These are phyloP conservation scores for Ploettnerulaceae sp. DNA, from an alignment of 2,329 filamentous ascomycete species.

Conservation along the genomic window DNA sequence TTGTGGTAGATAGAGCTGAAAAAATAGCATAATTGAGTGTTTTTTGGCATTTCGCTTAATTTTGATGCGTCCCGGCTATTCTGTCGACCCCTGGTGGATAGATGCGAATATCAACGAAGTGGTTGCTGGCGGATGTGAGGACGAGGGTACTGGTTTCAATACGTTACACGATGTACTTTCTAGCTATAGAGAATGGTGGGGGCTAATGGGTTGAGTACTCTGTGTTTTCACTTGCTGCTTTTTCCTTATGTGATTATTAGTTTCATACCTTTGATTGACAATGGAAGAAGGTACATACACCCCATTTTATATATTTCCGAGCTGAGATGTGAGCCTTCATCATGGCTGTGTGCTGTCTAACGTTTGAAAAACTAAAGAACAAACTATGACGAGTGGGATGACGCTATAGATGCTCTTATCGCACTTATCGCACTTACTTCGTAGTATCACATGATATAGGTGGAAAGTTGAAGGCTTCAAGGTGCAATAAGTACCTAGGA, in stretches of 20 bases:
- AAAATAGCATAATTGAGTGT: too few relatives aligned
- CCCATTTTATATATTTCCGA: conserved; percentile 28
- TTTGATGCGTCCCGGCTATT: too few relatives aligned
- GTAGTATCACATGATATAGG: neutral
- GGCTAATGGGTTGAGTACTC: conserved; percentile 13
- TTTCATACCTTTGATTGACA: neutral
- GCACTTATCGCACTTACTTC: neutral
- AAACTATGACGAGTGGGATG: neutral
- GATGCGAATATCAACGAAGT: conserved; percentile 32
- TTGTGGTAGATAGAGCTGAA: too few relatives aligned
- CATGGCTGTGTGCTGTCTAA: neutral
- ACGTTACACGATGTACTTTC: neutral
- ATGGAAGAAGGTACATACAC: conserved; percentile 17
- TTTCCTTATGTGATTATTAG: conserved; percentile 21
- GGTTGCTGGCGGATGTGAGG: conserved; percentile 29
- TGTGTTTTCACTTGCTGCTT: conserved; percentile 22
- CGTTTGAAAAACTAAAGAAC: neutral
- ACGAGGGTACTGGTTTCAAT: conserved; percentile 29
- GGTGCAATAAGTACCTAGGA: neutral
- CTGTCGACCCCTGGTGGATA: too few relatives aligned
- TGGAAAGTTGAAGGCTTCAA: neutral
- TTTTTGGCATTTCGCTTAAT: too few relatives aligned
- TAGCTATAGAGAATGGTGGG: neutral
- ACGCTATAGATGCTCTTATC: conserved; percentile 6
- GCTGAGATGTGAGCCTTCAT: conserved; percentile 18